Conservation (phyloP, 805 yeast genomes). For the Metschnikowia rubicola region DNA sequence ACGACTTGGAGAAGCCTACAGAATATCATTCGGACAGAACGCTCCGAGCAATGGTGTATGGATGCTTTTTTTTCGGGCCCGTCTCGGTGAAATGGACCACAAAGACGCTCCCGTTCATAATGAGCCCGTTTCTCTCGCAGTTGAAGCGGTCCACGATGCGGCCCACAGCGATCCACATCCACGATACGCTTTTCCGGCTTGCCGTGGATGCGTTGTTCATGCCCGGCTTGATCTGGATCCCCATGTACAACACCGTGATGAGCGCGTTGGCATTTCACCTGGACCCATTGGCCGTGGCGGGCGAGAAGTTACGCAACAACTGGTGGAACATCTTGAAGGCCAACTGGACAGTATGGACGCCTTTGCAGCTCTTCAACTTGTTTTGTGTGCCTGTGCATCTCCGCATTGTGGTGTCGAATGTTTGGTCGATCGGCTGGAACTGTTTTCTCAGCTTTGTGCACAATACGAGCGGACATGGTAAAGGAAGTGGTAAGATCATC, state of each 20-base stretch:
- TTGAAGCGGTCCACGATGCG: constrained; percentile 11
- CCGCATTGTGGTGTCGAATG: constrained; percentile 34
- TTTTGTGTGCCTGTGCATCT: constrained; percentile 39
- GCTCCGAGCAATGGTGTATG: constrained; percentile 36
- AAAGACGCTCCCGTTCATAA: constrained; percentile 34
- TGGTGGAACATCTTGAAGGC: constrained; percentile 42
- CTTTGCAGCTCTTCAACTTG: constrained; percentile 36
- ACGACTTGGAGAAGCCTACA: constrained; percentile 18
- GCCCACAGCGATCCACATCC: constrained; percentile 15
- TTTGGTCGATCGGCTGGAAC: constrained; percentile 43
- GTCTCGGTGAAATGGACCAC: constrained; percentile 38
- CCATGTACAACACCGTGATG: constrained; percentile 41
- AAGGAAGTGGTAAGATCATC: constrained; percentile 32
- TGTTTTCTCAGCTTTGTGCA: constrained; percentile 47
- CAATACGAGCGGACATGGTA: constrained; percentile 40
- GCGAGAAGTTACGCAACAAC: constrained; percentile 32
- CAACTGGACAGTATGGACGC: constrained; percentile 43
- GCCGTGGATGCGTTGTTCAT: constrained; percentile 34
- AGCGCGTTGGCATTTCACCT: constrained; percentile 33
- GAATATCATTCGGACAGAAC: constrained; percentile 30
- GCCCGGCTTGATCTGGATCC: constrained; percentile 41
- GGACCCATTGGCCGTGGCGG: constrained; percentile 31
- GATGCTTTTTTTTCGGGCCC: constrained; percentile 39
- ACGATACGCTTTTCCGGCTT: constrained; percentile 26
- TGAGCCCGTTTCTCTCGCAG: constrained; percentile 30